A percentile compares a stretch with the other conserved stretches of the same genome.
These are phyloP conservation scores for Suillus alpinus DNA, from an alignment of 768 basidiomycete species.

Conservation along the genomic window DNA sequence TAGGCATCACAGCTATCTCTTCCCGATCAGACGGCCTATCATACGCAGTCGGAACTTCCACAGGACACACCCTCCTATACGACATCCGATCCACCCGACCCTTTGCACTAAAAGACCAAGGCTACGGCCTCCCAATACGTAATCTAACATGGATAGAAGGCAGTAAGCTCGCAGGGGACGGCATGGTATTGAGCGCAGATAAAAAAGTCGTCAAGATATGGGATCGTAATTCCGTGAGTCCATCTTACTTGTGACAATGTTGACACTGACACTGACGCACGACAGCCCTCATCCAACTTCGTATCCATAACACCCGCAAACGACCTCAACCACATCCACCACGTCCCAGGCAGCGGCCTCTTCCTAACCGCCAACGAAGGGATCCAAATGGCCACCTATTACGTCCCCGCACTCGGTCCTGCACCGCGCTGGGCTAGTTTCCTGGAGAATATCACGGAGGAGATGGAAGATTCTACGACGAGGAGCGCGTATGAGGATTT, in stretches of 20 bases:
- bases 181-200: conserved; percentile 89
- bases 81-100: conserved; percentile 84
- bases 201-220: conserved; percentile 98
- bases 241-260: neutral
- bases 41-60: conserved; percentile 92
- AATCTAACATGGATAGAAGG: conserved; percentile 89
- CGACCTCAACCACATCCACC: conserved; percentile 88
- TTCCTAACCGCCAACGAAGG: conserved; percentile 93
- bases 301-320: conserved; percentile 88
- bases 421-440: conserved; percentile 97
- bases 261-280: conserved; percentile 9
- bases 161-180: conserved; percentile 78
- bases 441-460: conserved; percentile 97
- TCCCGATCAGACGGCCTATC: conserved; percentile 88
- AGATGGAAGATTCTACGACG: conserved; percentile 87
- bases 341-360: conserved; percentile 85
- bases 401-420: conserved; percentile 93
- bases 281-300: conserved; percentile 80
- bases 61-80: conserved; percentile 92
- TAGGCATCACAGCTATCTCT: conserved; percentile 75
- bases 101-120: conserved; percentile 93
- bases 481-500: conserved; percentile 90
- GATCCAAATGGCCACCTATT: conserved; percentile 93
- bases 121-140: conserved; percentile 89
- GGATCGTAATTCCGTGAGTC: conserved; percentile 76